Percentiles rank a stretch among this genome's conserved stretches.
Conservation (phyloP, 2,329 filamentous ascomycete species). For the Nemania sp. region DNA sequence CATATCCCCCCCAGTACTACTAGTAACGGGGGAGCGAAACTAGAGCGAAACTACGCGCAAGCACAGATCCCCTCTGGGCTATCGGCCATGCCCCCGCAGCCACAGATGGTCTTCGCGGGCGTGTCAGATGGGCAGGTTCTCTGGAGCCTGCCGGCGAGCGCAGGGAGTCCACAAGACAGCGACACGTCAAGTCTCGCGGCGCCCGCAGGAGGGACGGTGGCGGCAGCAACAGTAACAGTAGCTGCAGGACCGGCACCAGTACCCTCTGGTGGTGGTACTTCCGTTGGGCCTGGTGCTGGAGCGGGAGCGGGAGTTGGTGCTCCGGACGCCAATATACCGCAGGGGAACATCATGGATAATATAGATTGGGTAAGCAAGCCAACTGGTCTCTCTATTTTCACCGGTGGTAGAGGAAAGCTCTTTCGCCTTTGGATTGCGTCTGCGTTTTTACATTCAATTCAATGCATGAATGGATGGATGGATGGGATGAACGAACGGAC, state of each 20-base stretch:
- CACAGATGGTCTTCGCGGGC: slow-evolving; percentile 58
- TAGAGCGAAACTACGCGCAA: slow-evolving; percentile 29
- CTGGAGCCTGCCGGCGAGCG: slow-evolving; percentile 57
- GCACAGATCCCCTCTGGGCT: not conserved
- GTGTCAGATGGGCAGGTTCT: slow-evolving; percentile 62
- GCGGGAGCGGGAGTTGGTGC: not conserved
- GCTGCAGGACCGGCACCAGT: slow-evolving; percentile 7
- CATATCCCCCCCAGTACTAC: slow-evolving; percentile 9
- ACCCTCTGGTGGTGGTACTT: not conserved
- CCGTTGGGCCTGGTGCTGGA: slow-evolving; percentile 1
- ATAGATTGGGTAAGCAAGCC: slow-evolving; percentile 73
- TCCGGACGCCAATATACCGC: slow-evolving; percentile 28
- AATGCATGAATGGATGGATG: no score
- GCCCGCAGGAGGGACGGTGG: slow-evolving; percentile 24
- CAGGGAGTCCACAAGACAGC: slow-evolving; percentile 58
- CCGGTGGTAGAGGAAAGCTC: not conserved
- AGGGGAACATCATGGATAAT: slow-evolving; percentile 60
- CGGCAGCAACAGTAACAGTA: slow-evolving; percentile 22
- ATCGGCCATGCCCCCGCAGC: slow-evolving; percentile 28
- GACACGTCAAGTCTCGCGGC: slow-evolving; percentile 54
- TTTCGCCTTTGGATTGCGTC: not conserved
- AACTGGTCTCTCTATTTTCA: not conserved
- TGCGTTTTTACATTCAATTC: no score
- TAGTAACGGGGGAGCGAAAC: slow-evolving; percentile 9
- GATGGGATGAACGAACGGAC: no score